Evolutionary conservation across 768 basidiomycete species (phyloP).

Genomic region (Porphyrellus cyaneotinctus): DNA sequence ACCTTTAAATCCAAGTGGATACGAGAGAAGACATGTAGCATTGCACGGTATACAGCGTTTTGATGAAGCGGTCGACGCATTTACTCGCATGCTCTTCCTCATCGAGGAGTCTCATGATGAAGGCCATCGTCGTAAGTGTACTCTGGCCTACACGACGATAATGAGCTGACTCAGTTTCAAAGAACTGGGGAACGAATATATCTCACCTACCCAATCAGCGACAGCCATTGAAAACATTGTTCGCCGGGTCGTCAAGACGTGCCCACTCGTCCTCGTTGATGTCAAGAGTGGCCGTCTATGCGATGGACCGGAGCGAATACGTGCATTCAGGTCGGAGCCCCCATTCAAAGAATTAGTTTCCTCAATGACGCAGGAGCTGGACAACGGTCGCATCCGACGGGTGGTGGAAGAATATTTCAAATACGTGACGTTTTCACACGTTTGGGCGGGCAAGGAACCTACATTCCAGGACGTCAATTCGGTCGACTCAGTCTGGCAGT

Average conservation of each 20-base stretch:
- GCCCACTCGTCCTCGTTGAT: background rate
- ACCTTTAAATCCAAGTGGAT: background rate
- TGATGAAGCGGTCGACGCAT: background rate
- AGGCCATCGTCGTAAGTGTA: background rate
- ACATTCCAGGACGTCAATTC: background rate
- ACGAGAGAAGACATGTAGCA: background rate
- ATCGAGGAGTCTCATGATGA: background rate
- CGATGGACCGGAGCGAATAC: background rate
- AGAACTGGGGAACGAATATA: background rate
- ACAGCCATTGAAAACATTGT: background rate
- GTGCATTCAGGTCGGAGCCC: background rate
- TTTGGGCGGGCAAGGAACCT: conserved; percentile 9
- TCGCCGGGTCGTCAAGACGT: background rate
- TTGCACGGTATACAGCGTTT: background rate
- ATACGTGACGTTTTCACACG: conserved; percentile 12
- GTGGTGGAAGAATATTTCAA: conserved; percentile 5
- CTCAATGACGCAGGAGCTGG: conserved; percentile 5
- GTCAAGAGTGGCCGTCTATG: too few species aligned
- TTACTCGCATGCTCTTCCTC: background rate
- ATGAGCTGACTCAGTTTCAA: background rate
- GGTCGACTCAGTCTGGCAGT: background rate
- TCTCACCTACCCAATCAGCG: background rate
- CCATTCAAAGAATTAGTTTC: conserved; percentile 2
- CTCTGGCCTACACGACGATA: rapidly evolving
- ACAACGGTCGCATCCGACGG: background rate